Evolutionary conservation across 169 alveolate species (phyloP).

Genomic region (Plasmodium ovale): DNA sequence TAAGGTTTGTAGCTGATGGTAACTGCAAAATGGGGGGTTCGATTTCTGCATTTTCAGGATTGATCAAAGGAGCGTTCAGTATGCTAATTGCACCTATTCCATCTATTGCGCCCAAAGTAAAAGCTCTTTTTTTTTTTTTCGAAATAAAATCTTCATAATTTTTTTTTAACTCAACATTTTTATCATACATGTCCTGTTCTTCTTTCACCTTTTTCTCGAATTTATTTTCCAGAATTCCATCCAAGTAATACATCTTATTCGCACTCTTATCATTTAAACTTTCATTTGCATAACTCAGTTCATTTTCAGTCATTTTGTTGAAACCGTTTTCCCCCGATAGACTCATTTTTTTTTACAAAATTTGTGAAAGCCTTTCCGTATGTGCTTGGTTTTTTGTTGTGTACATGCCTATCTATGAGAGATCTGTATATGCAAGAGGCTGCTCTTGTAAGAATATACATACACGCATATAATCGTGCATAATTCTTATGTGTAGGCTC

Average conservation of each 20-base stretch:
- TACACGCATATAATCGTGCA: not conserved
- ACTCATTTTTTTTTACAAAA: conserved; percentile 1
- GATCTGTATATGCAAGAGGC: too few species aligned
- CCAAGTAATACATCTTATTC: conserved; percentile 10
- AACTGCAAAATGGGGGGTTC: conserved; percentile 64
- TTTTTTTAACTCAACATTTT: conserved; percentile 27
- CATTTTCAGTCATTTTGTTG: conserved; percentile 6
- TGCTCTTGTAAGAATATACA: too few species aligned
- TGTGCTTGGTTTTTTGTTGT: not conserved
- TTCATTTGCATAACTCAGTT: conserved; percentile 25
- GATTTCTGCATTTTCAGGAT: conserved; percentile 38
- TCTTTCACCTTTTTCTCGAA: conserved; percentile 23
- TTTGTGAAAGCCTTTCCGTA: not conserved
- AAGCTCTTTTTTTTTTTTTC: conserved; percentile 59
- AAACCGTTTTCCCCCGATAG: not conserved
- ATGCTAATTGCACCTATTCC: conserved; percentile 61
- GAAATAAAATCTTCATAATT: conserved; percentile 25
- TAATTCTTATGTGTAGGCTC: too few species aligned
- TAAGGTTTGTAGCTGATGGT: conserved; percentile 65
- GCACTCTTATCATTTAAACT: not conserved
- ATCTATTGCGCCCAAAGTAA: conserved; percentile 62
- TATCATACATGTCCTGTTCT: conserved; percentile 4
- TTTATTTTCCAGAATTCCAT: conserved; percentile 8
- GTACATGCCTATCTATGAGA: not conserved
- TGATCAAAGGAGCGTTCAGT: conserved; percentile 63